phyloP scores from a whole-genome alignment of 371 early-diverging fungal genomes.

The Batkoa obscura region DNA sequence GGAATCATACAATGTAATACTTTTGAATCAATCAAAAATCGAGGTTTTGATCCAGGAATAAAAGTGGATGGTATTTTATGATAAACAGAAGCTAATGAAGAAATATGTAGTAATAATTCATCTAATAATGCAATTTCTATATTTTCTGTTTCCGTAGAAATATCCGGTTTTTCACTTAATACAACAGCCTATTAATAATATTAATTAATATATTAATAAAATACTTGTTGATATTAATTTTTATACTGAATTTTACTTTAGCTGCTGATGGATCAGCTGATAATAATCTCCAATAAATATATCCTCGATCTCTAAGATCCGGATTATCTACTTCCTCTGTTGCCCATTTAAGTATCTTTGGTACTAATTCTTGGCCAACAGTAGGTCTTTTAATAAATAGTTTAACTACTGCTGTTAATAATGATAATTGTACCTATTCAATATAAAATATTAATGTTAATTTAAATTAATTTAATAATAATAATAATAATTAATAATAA shows the following conservation, averaged over 20 bases:
- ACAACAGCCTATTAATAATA: slow-evolving; percentile 49
- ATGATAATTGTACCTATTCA: slow-evolving; percentile 75
- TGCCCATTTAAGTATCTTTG: slow-evolving; percentile 75
- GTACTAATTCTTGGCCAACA: slow-evolving; percentile 72
- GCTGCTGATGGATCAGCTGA: slow-evolving; percentile 71
- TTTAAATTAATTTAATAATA: neutral
- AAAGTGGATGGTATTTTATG: slow-evolving; percentile 75
- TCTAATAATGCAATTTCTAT: slow-evolving; percentile 65
- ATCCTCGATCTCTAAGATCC: slow-evolving; percentile 92
- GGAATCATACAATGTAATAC: slow-evolving; percentile 7
- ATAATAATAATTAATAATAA: neutral
- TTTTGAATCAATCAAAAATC: slow-evolving; percentile 5
- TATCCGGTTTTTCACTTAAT: slow-evolving; percentile 81
- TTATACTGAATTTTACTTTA: slow-evolving; percentile 17
- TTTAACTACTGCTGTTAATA: slow-evolving; percentile 89
- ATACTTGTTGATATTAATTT: slow-evolving; percentile 9
- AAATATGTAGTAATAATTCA: slow-evolving; percentile 69
- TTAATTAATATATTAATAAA: too few species aligned
- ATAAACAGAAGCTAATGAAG: slow-evolving; percentile 78
- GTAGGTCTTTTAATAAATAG: slow-evolving; percentile 80
- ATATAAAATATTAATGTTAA: too few species aligned
- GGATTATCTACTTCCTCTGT: slow-evolving; percentile 89
- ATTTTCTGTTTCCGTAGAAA: slow-evolving; percentile 61
- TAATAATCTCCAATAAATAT: slow-evolving; percentile 90
- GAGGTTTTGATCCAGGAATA: slow-evolving; percentile 15